Percentiles rank a stretch among this genome's conserved stretches.
phyloP scores from a whole-genome alignment of 2,329 filamentous ascomycete species.

The Elsinoe arachidis region DNA sequence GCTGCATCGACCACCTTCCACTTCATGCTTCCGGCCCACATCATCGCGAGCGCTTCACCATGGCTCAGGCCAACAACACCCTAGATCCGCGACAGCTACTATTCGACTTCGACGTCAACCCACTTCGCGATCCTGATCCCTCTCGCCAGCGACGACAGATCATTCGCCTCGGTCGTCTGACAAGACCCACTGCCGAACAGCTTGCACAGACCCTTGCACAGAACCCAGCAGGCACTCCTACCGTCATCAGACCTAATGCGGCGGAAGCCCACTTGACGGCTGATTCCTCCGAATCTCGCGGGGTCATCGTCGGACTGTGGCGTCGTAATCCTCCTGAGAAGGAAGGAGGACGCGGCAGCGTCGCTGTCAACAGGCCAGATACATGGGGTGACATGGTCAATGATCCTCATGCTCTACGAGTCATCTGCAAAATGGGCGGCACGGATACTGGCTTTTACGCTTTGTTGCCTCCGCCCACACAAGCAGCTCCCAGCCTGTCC shows the following conservation, averaged over 20 bases:
- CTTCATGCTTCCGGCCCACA: background rate
- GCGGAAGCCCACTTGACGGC: background rate
- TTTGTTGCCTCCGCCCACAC: background rate
- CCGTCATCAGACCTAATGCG: background rate
- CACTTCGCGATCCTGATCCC: background rate
- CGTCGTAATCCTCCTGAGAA: background rate
- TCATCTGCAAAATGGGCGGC: background rate
- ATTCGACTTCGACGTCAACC: background rate
- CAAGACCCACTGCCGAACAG: background rate
- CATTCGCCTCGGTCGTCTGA: background rate
- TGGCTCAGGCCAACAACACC: background rate
- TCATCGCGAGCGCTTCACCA: background rate
- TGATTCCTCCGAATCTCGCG: background rate
- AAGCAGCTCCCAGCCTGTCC: background rate
- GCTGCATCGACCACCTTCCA: no score
- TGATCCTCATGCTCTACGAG: background rate
- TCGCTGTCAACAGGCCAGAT: background rate
- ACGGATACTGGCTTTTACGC: background rate
- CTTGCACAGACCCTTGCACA: background rate
- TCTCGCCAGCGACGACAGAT: background rate
- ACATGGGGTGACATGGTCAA: background rate
- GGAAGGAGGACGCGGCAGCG: background rate
- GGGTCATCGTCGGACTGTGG: background rate
- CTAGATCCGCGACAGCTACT: background rate
- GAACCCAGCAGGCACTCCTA: background rate